Conservation (phyloP, 1,284 basidiomycete species). For the Dichomitus squalens region DNA sequence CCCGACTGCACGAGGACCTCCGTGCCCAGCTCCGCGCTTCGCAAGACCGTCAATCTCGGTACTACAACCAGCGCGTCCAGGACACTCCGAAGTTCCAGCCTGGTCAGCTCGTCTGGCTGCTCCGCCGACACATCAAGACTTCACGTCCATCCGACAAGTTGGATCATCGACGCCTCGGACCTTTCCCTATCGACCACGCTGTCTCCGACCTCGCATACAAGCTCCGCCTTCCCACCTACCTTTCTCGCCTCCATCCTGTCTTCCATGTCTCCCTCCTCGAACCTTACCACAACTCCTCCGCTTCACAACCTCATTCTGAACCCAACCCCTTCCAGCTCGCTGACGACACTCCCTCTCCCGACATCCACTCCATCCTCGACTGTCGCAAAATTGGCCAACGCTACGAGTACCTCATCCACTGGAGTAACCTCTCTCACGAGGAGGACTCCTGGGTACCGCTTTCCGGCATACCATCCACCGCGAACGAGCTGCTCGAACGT, state of each 20-base stretch:
- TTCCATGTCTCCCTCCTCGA: slow-evolving; percentile 46
- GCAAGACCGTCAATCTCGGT: slow-evolving; percentile 29
- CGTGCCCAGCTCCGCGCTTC: slow-evolving; percentile 29
- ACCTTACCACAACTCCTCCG: slow-evolving; percentile 33
- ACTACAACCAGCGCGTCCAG: slow-evolving; percentile 24
- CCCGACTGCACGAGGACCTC: slow-evolving; percentile 30
- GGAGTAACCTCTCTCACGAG: slow-evolving; percentile 21
- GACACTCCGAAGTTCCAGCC: slow-evolving; percentile 31
- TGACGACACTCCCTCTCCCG: slow-evolving; percentile 21
- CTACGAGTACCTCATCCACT: slow-evolving; percentile 38
- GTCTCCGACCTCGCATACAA: slow-evolving; percentile 29
- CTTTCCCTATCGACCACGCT: slow-evolving; percentile 34
- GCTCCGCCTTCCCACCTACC: slow-evolving; percentile 36
- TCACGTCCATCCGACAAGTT: slow-evolving; percentile 43
- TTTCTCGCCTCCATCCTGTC: slow-evolving; percentile 39
- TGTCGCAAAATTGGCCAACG: slow-evolving; percentile 32
- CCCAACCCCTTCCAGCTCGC: slow-evolving; percentile 25
- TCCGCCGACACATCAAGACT: slow-evolving; percentile 38
- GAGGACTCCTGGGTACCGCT: slow-evolving; percentile 37
- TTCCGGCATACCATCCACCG: slow-evolving; percentile 33
- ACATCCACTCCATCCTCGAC: slow-evolving; percentile 30
- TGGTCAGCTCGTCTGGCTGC: slow-evolving; percentile 40
- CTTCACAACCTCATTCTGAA: slow-evolving; percentile 26
- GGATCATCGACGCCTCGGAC: slow-evolving; percentile 39
- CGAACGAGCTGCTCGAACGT: slow-evolving; percentile 33